phyloP scores from a whole-genome alignment of 805 yeast genomes.

The Cyberlindnera misumaiensis region DNA sequence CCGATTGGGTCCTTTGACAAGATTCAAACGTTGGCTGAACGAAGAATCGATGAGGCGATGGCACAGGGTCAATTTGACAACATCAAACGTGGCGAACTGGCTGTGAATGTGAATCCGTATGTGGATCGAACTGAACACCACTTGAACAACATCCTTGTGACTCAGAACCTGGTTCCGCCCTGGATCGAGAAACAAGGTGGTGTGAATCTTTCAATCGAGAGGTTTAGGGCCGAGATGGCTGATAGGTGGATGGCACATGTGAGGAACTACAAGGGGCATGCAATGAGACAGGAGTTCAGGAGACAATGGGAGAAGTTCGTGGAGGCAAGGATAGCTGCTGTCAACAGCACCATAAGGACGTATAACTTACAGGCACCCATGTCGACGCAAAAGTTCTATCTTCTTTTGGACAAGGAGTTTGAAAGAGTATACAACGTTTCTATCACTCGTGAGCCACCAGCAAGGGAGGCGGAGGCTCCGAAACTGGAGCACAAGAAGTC shows the following conservation, averaged over 20 bases:
- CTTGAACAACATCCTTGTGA: slow-evolving; percentile 65
- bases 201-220: slow-evolving; percentile 39
- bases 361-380: slow-evolving; percentile 61
- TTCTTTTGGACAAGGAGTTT: slow-evolving; percentile 36
- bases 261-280: slow-evolving; percentile 6
- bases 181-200: slow-evolving; percentile 80
- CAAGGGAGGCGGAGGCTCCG: no score
- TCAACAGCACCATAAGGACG: slow-evolving; percentile 47
- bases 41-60: slow-evolving; percentile 67
- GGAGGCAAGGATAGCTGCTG: slow-evolving; percentile 27
- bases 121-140: slow-evolving; percentile 69
- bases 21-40: slow-evolving; percentile 65
- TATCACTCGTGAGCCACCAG: no score
- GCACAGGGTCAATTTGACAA: slow-evolving; percentile 62
- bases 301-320: slow-evolving; percentile 17
- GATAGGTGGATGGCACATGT: slow-evolving; percentile 30
- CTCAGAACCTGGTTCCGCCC: slow-evolving; percentile 79
- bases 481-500: no score
- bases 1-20: slow-evolving; percentile 33
- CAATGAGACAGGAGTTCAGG: slow-evolving; percentile 7
- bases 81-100: slow-evolving; percentile 57
- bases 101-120: slow-evolving; percentile 41
- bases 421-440: no score
- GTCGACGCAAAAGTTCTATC: slow-evolving; percentile 50
- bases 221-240: slow-evolving; percentile 41